phyloP scores from a whole-genome alignment of 2,329 filamentous ascomycete species.

The Trichothecium roseum region DNA sequence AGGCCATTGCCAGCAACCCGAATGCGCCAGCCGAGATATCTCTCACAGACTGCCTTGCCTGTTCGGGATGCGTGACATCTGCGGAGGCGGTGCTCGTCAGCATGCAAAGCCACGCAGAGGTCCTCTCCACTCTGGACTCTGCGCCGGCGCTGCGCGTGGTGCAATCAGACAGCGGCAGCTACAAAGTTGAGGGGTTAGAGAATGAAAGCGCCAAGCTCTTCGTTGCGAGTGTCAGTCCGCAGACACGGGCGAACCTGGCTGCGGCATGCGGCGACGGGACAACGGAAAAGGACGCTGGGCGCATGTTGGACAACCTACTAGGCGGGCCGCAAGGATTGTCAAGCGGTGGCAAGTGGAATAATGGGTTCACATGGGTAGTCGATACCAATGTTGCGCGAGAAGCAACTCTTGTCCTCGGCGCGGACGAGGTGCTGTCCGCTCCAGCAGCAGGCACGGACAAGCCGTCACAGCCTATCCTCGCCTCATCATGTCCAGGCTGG shows the following conservation, averaged over 20 bases:
- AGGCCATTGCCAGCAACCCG: slow-evolving; percentile 40
- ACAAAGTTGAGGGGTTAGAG: slow-evolving; percentile 40
- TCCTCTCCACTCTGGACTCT: slow-evolving; percentile 70
- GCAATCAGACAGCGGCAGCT: slow-evolving; percentile 17
- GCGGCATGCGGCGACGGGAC: slow-evolving; percentile 67
- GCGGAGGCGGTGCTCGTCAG: slow-evolving; percentile 96
- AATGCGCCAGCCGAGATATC: slow-evolving; percentile 80
- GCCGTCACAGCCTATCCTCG: slow-evolving; percentile 54
- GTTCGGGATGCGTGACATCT: slow-evolving; percentile 94
- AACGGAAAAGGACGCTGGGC: slow-evolving; percentile 61
- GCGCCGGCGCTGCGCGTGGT: slow-evolving; percentile 37
- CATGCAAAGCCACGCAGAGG: slow-evolving; percentile 86
- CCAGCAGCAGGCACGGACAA: slow-evolving; percentile 7
- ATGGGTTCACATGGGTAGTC: slow-evolving; percentile 78
- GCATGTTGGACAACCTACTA: slow-evolving; percentile 76
- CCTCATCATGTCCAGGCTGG: slow-evolving; percentile 92
- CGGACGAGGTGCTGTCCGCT: slow-evolving; percentile 53
- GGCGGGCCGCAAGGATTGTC: slow-evolving; percentile 56
- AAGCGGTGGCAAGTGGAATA: slow-evolving; percentile 59
- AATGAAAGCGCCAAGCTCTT: slow-evolving; percentile 63
- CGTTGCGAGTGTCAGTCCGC: slow-evolving; percentile 85
- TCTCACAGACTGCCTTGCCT: slow-evolving; percentile 92
- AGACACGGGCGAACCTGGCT: slow-evolving; percentile 80
- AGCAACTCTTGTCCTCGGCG: slow-evolving; percentile 69
- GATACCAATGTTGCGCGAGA: slow-evolving; percentile 82